Evolutionary conservation across 2,329 filamentous ascomycete genomes (phyloP).

Genomic region (Calonectria ilicicola): DNA sequence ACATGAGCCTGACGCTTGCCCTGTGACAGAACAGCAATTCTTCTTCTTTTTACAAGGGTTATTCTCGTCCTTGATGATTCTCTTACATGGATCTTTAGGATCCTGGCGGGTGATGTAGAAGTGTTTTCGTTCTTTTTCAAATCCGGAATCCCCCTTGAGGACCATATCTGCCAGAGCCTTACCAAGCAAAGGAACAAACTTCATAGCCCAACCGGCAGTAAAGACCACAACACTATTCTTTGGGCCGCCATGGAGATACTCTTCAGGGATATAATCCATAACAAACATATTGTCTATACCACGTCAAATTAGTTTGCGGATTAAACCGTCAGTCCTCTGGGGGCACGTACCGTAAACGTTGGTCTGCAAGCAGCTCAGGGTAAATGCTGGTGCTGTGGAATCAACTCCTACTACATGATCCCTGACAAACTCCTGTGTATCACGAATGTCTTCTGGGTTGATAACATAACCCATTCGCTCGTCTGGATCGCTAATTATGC

Average conservation of each 20-base stretch:
- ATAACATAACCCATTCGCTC: neutral
- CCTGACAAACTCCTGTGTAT: conserved; percentile 15
- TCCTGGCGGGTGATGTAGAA: conserved; percentile 27
- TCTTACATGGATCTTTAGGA: no score
- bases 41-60: neutral
- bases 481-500: neutral
- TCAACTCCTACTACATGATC: conserved; percentile 8
- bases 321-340: neutral
- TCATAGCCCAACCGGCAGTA: conserved; percentile 35
- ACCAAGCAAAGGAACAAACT: conserved; percentile 31
- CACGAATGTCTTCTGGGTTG: conserved; percentile 2
- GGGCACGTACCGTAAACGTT: conserved; percentile 14
- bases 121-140: conserved; percentile 11
- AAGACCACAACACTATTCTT: conserved; percentile 29
- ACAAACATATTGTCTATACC: conserved; percentile 35
- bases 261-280: conserved; percentile 30
- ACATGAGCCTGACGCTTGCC: neutral
- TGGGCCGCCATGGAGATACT: conserved; percentile 18
- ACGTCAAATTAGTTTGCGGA: neutral
- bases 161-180: conserved; percentile 30
- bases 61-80: neutral
- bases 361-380: conserved; percentile 7
- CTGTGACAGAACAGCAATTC: neutral
- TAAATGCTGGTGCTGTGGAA: conserved; percentile 9
- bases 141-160: conserved; percentile 22